Base-by-base conservation (phyloP, 192 early-diverging fungal species). In the Dispira simplex region DNA sequence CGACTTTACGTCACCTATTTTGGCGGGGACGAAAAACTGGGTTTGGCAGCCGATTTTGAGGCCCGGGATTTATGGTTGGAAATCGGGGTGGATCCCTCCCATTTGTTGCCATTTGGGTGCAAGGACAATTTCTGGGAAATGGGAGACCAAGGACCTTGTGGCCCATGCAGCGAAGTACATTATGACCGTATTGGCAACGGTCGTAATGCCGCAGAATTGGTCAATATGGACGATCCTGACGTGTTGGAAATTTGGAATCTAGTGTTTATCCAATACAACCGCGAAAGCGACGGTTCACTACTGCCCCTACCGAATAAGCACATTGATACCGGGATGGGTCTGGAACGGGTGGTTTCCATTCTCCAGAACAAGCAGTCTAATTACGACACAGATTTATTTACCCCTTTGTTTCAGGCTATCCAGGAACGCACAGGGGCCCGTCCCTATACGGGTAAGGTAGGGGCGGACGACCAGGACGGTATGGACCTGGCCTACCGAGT, bases 261-360 rank as follows among this genome's bases (percentile, higher is more conserved):
- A n/a, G 96, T 99, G 67, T 99, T 99, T 63, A 99, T 99, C 81
- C 87, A 97, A 72, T 99, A 91, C 82, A 97, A 99, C 82, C 92
- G 96, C 65, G 94, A 97, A 70, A 70, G 83, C 11, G 93, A 93
- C 72, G 83, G 92, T 32, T 80, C 75, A 13, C 80, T 99, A 32
- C 88, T 89, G 62, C 78, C 85, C 28, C 81, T 99, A 46, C 96
- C 96, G 44, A 92, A 85, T 77, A 90, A 95, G 77, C 92, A 97
- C 76, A 91, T 99, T 67, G 96, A 99, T 77, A 99, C 96, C 23
- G 96, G 96, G 13, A 84, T 97, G 86, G 96, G 96, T 44, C 81
- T 91, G 8, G 96, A 99, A 77, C 91, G 96, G 68, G 73, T 99
- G 27, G 90, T 93, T 10, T 97, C 92, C 49, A 85, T 91, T 57